Percentiles rank a stretch among this genome's conserved stretches.
Conservation (phyloP, 228 moss, liverwort and hornwort genomes). For the Sphagnum fallax region DNA sequence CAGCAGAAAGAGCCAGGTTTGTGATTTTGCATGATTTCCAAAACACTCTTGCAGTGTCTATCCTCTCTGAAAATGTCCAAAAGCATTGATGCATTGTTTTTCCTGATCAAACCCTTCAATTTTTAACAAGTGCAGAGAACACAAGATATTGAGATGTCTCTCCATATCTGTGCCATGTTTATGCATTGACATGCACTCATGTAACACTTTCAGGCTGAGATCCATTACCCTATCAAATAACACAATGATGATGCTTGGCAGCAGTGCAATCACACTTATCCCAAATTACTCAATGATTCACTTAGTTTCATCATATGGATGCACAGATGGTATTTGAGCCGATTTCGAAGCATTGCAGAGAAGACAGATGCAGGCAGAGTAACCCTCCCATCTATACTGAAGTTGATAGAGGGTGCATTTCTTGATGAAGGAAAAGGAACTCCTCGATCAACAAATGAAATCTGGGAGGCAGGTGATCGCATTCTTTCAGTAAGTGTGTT, state of each 20-base stretch:
- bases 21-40: neutral
- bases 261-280: too few relatives aligned
- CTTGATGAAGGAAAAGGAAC: constrained; percentile 50
- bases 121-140: too few relatives aligned
- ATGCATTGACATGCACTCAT: too few relatives aligned
- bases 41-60: neutral
- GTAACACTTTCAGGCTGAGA: too few relatives aligned
- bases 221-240: too few relatives aligned
- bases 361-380: constrained; percentile 97
- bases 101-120: too few relatives aligned
- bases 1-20: constrained; percentile 82
- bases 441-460: constrained; percentile 68
- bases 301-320: neutral
- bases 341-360: constrained; percentile 77
- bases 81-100: too few relatives aligned
- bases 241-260: too few relatives aligned
- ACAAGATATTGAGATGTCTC: too few relatives aligned
- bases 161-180: too few relatives aligned
- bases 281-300: neutral
- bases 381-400: constrained; percentile 75
- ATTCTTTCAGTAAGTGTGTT: constrained; percentile 52
- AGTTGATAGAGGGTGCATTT: constrained; percentile 60
- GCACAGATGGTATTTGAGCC: constrained; percentile 84
- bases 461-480: constrained; percentile 72
- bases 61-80: neutral